A percentile compares a stretch with the other conserved stretches of the same genome.
Evolutionary conservation across 2,329 filamentous ascomycete species (phyloP).

Genomic region (Talaromyces sp.): DNA sequence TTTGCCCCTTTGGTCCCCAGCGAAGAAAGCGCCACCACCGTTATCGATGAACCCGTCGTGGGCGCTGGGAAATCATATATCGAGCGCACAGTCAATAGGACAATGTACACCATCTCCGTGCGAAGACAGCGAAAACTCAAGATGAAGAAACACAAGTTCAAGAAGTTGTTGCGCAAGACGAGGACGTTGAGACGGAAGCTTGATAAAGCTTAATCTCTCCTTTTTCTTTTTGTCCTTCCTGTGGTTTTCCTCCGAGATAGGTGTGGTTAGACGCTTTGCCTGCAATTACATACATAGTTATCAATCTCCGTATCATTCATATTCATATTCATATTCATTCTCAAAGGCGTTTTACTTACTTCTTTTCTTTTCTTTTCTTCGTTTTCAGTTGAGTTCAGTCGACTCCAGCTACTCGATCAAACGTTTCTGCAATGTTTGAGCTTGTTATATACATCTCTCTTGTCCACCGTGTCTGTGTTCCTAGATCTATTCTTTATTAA

Average conservation of each 20-base stretch:
- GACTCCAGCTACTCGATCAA: not conserved
- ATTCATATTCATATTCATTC: not conserved
- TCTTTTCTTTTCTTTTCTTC: constrained; percentile 15
- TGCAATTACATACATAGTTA: not conserved
- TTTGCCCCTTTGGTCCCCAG: constrained; percentile 49
- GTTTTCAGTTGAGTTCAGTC: not conserved
- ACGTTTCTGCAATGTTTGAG: not conserved
- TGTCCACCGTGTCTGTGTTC: no score
- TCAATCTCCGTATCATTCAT: not conserved
- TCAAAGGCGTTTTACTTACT: constrained; percentile 20
- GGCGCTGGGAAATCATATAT: constrained; percentile 59
- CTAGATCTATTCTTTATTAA: no score
- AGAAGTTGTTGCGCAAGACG: constrained; percentile 96
- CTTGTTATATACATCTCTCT: no score
- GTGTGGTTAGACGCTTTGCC: not conserved
- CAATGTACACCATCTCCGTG: constrained; percentile 83
- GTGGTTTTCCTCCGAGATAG: not conserved
- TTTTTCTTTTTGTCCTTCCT: constrained; percentile 16
- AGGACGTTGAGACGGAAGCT: constrained; percentile 84
- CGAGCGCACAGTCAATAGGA: constrained; percentile 62
- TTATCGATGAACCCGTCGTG: constrained; percentile 39
- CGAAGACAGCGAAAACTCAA: constrained; percentile 89
- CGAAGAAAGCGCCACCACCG: constrained; percentile 35
- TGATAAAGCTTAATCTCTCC: constrained; percentile 55
- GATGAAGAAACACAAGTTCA: constrained; percentile 99